Percentiles rank a stretch among this genome's conserved stretches.
Evolutionary conservation across 306 rosid species (phyloP).

Genomic region (Cajanus cajan): DNA sequence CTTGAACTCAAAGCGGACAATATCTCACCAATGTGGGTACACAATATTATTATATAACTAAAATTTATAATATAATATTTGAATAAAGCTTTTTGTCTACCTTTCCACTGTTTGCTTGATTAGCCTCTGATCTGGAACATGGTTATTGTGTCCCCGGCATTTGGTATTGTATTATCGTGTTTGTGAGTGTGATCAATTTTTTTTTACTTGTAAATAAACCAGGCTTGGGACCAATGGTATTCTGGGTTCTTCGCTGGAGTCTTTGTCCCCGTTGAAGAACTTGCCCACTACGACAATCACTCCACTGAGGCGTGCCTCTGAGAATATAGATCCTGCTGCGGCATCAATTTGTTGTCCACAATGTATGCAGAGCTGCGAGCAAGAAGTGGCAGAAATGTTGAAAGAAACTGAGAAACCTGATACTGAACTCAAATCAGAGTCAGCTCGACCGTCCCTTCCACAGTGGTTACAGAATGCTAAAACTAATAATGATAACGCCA

Average conservation of each 20-base stretch:
- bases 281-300: slow-evolving; percentile 47
- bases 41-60: too few species aligned
- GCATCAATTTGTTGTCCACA: slow-evolving; percentile 63
- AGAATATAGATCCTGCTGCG: slow-evolving; percentile 56
- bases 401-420: slow-evolving; percentile 65
- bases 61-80: too few species aligned
- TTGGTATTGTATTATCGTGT: slow-evolving; percentile 12
- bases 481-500: slow-evolving; percentile 43
- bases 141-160: slow-evolving; percentile 26
- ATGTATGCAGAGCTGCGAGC: slow-evolving; percentile 56
- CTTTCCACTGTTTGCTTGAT: slow-evolving; percentile 21
- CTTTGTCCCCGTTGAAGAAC: slow-evolving; percentile 69
- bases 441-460: slow-evolving; percentile 56
- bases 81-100: slow-evolving; percentile 16
- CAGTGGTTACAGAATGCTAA: slow-evolving; percentile 90
- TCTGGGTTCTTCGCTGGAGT: slow-evolving; percentile 72
- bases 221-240: slow-evolving; percentile 86
- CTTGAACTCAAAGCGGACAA: too few species aligned
- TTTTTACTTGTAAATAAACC: slow-evolving; percentile 17
- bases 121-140: slow-evolving; percentile 24
- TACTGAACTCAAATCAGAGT: slow-evolving; percentile 51
- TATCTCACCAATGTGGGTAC: too few species aligned
- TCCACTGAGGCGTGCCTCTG: slow-evolving; percentile 49
- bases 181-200: neutral
- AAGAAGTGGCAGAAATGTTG: slow-evolving; percentile 56